Evolutionary conservation across 2,329 filamentous ascomycete species (phyloP).

Genomic region (Exophiala sp.): DNA sequence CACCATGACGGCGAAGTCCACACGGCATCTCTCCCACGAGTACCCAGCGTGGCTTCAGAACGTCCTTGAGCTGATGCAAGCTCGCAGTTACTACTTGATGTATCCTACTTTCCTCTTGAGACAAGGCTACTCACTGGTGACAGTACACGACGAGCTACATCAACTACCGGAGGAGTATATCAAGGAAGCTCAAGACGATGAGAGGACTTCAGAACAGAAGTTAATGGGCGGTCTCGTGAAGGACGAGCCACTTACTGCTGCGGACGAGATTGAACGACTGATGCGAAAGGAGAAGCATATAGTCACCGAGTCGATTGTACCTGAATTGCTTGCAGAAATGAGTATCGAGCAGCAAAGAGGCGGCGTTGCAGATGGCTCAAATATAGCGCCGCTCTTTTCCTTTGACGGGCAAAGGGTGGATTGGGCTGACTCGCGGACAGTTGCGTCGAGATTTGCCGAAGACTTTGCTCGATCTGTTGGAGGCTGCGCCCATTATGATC

Average conservation of each 20-base stretch:
- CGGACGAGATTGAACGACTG: conserved; percentile 20
- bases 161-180: conserved; percentile 62
- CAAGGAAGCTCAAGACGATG: conserved; percentile 1
- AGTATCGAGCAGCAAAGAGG: not conserved
- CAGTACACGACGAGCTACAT: conserved; percentile 70
- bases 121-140: conserved; percentile 55
- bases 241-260: conserved; percentile 17
- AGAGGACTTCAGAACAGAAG: not conserved
- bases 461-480: conserved; percentile 19
- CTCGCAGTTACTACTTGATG: conserved; percentile 69
- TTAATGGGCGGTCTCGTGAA: not conserved
- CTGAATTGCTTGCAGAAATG: conserved; percentile 11
- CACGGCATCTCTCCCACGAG: conserved; percentile 53
- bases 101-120: conserved; percentile 59
- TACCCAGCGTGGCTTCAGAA: conserved; percentile 75
- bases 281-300: conserved; percentile 12
- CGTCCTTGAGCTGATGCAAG: conserved; percentile 66
- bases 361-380: not conserved
- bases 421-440: conserved; percentile 2
- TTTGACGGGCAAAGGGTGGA: conserved; percentile 13
- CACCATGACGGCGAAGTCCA: conserved; percentile 14
- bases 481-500: conserved; percentile 10
- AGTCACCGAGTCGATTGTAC: conserved; percentile 9
- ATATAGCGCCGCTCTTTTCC: conserved; percentile 15
- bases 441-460: conserved; percentile 14